Evolutionary conservation across 208 protist genomes (phyloP).

Genomic region (Crithidia mellificae): DNA sequence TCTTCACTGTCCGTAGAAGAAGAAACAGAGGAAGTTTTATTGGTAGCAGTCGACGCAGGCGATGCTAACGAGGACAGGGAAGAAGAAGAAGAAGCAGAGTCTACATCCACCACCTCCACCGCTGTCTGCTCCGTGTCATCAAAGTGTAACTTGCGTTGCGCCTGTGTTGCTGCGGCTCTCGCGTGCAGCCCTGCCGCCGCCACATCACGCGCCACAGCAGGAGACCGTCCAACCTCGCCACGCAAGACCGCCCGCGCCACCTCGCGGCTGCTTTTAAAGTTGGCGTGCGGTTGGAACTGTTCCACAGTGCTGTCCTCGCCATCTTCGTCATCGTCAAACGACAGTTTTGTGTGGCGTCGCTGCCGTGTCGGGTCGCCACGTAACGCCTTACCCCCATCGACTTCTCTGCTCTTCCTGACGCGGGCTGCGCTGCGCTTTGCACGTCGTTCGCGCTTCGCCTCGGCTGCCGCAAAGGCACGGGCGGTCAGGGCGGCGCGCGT

Average conservation of each 20-base stretch:
- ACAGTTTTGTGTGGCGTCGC: background rate
- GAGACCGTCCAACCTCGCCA: background rate
- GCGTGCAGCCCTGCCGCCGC: background rate
- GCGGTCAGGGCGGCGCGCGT: constrained; percentile 2
- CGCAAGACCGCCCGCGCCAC: constrained; percentile 1
- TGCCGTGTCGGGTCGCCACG: too few species aligned
- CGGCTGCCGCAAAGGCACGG: background rate
- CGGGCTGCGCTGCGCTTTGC: background rate
- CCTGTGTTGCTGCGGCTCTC: background rate
- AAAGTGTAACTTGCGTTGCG: too few species aligned
- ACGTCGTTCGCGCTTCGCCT: background rate
- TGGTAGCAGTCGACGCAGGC: background rate
- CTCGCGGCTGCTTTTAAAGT: too few species aligned
- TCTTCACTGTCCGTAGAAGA: background rate
- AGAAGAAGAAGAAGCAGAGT: constrained; percentile 2
- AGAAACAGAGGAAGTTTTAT: background rate
- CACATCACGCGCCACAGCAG: constrained; percentile 10
- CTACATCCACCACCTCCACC: constrained; percentile 5
- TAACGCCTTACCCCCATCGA: too few species aligned
- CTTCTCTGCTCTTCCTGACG: too few species aligned
- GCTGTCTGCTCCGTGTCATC: too few species aligned
- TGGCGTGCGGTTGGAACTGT: too few species aligned
- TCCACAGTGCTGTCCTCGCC: too few species aligned
- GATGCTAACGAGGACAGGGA: too few species aligned
- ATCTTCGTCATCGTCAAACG: background rate